Evolutionary conservation across 495 filamentous ascomycete species (phyloP).

Genomic region (Hyaloscypha hepaticicola): DNA sequence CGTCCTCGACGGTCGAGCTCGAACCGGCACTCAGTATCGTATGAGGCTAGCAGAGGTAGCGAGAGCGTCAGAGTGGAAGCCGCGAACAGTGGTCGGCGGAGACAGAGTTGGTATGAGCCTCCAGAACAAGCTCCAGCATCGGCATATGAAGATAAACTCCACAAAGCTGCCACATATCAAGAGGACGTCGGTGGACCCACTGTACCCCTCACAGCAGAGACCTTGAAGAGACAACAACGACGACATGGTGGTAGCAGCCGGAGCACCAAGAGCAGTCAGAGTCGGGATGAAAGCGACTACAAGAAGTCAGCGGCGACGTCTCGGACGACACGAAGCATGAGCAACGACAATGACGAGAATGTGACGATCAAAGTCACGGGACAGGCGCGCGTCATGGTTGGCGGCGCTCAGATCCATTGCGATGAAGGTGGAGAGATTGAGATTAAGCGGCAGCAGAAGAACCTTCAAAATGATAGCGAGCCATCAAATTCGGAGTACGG

Average conservation of each 20-base stretch:
- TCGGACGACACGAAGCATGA: constrained; percentile 49
- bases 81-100: constrained; percentile 25
- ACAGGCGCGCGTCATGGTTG: constrained; percentile 34
- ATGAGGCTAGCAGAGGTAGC: constrained; percentile 19
- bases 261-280: constrained; percentile 51
- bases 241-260: constrained; percentile 43
- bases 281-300: constrained; percentile 57
- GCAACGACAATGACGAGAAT: constrained; percentile 45
- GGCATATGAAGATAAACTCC: constrained; percentile 48
- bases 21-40: constrained; percentile 25
- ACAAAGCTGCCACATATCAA: constrained; percentile 48
- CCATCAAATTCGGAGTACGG: constrained; percentile 28
- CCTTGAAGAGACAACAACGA: constrained; percentile 44
- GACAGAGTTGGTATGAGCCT: constrained; percentile 27
- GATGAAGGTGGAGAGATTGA: constrained; percentile 52
- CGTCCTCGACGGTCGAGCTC: constrained; percentile 24
- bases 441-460: constrained; percentile 36
- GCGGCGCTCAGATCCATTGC: constrained; percentile 52
- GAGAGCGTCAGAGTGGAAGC: constrained; percentile 28
- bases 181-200: constrained; percentile 45
- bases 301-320: constrained; percentile 53
- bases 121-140: constrained; percentile 24
- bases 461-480: constrained; percentile 27
- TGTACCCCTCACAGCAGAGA: constrained; percentile 48
- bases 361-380: constrained; percentile 50